Evolutionary conservation across 495 filamentous ascomycete genomes (phyloP).

Genomic region (Daldinia grandis): DNA sequence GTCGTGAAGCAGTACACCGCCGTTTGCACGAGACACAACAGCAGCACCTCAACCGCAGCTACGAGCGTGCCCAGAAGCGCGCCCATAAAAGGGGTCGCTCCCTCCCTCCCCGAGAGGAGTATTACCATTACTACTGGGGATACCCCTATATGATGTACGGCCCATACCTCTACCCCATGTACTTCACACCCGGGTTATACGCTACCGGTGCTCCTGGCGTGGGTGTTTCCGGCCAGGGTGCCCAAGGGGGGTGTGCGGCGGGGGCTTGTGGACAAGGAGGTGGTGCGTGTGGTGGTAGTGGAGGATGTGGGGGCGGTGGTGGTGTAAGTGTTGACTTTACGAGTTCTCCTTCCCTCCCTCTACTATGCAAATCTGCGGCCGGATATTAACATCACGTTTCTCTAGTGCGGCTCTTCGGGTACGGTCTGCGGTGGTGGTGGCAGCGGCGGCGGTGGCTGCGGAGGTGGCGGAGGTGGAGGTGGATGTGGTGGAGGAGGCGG

Average conservation of each 20-base stretch:
- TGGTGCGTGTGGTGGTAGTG: constrained; percentile 35
- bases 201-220: constrained; percentile 61
- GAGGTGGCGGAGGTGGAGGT: constrained; percentile 39
- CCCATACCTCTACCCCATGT: constrained; percentile 50
- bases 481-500: not conserved
- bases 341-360: not conserved
- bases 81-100: constrained; percentile 66
- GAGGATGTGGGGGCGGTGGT: constrained; percentile 55
- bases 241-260: constrained; percentile 53
- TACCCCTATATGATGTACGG: constrained; percentile 57
- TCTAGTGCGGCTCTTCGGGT: constrained; percentile 38
- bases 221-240: constrained; percentile 60
- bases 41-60: constrained; percentile 65
- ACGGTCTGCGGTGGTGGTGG: constrained; percentile 50
- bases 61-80: constrained; percentile 68
- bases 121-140: constrained; percentile 61
- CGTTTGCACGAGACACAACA: constrained; percentile 56
- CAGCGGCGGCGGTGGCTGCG: constrained; percentile 44
- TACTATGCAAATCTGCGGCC: not conserved
- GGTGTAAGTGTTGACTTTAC: constrained; percentile 46
- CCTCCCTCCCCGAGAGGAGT: constrained; percentile 59
- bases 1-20: constrained; percentile 62
- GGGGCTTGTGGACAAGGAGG: constrained; percentile 62
- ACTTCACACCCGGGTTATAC: constrained; percentile 45
- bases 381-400: constrained; percentile 39